Conservation (phyloP, 1,284 basidiomycete species). For the Ustilago bromivora region DNA sequence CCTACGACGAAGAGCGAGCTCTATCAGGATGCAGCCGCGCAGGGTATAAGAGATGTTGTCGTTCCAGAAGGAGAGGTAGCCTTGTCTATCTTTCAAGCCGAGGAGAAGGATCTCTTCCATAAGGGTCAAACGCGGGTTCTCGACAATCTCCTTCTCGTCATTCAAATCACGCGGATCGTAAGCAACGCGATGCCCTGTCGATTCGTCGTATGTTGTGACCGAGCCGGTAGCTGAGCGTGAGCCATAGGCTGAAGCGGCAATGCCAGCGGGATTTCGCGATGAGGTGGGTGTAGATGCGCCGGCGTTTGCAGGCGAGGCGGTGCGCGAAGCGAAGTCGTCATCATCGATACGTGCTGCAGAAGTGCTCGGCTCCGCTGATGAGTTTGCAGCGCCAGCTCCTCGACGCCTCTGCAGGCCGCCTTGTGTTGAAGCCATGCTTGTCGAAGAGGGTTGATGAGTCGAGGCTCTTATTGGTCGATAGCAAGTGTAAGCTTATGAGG, state of each 20-base stretch:
- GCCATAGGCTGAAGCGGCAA: conserved; percentile 26
- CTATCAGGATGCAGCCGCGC: conserved; percentile 67
- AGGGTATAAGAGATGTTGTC: conserved; percentile 69
- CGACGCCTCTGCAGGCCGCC: conserved; percentile 44
- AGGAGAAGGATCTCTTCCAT: conserved; percentile 96
- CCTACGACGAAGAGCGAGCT: conserved; percentile 64
- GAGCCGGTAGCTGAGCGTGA: conserved; percentile 53
- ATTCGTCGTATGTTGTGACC: conserved; percentile 46
- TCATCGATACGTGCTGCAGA: conserved; percentile 36
- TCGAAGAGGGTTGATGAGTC: not conserved
- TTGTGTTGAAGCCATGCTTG: conserved; percentile 37
- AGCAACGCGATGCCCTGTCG: conserved; percentile 75
- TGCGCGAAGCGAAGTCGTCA: conserved; percentile 42
- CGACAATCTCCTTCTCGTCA: conserved; percentile 79
- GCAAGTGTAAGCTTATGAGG: too few species aligned
- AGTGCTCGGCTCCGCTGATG: conserved; percentile 35
- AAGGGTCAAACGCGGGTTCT: conserved; percentile 86
- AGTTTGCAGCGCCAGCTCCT: conserved; percentile 29
- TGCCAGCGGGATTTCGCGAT: conserved; percentile 21
- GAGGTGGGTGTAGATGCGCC: conserved; percentile 32
- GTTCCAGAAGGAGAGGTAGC: conserved; percentile 70
- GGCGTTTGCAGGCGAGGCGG: conserved; percentile 29
- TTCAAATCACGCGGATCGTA: conserved; percentile 93
- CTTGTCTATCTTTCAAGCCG: conserved; percentile 87
- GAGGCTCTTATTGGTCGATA: not conserved